A percentile compares a stretch with the other conserved stretches of the same genome.
phyloP scores from a whole-genome alignment of 2,329 filamentous ascomycete genomes.

The Xylariales sp. region DNA sequence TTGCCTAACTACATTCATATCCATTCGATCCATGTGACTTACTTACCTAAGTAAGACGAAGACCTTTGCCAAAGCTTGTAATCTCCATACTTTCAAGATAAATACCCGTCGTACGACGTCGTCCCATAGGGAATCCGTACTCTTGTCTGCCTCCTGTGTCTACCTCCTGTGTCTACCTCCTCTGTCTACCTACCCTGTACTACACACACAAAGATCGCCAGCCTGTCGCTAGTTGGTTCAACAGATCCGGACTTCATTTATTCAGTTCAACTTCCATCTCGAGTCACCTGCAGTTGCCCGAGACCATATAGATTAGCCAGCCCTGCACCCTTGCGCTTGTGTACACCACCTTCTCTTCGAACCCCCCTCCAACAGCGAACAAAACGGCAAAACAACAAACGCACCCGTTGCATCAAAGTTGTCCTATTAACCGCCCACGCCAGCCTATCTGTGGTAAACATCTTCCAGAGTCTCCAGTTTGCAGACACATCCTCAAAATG shows the following conservation, averaged over 20 bases:
- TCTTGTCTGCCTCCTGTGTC: slow-evolving; percentile 9
- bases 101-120: slow-evolving; percentile 45
- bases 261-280: too few relatives aligned
- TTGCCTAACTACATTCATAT: slow-evolving; percentile 35
- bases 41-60: slow-evolving; percentile 6
- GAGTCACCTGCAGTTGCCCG: background rate
- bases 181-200: slow-evolving; percentile 19
- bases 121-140: slow-evolving; percentile 34
- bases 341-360: too few relatives aligned
- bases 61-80: slow-evolving; percentile 16
- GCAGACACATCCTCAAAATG: slow-evolving; percentile 19
- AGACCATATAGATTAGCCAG: background rate
- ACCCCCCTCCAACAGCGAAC: too few relatives aligned
- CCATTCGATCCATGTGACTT: slow-evolving; percentile 26
- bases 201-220: slow-evolving; percentile 12
- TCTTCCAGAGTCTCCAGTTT: background rate
- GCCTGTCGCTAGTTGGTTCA: background rate
- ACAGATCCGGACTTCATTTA: slow-evolving; percentile 6
- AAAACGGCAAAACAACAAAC: too few relatives aligned
- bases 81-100: slow-evolving; percentile 20
- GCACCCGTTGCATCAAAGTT: background rate
- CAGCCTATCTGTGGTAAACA: background rate
- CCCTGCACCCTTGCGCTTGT: background rate
- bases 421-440: background rate
- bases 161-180: slow-evolving; percentile 9